Percentiles rank a stretch among this genome's conserved stretches.
phyloP scores from a whole-genome alignment of 1,284 basidiomycete species.

The Hemileia vastatrix region DNA sequence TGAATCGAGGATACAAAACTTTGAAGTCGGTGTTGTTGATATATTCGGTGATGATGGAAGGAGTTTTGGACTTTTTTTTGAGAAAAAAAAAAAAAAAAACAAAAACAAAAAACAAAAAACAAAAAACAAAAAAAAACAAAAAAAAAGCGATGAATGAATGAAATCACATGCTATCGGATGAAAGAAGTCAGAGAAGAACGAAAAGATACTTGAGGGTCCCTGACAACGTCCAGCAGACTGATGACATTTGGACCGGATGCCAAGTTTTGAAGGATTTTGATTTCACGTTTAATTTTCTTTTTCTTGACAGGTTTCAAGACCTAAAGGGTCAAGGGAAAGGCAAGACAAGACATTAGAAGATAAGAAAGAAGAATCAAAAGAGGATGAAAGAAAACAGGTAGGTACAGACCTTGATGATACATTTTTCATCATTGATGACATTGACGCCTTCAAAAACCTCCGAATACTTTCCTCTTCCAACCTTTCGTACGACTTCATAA shows the following conservation, averaged over 20 bases:
- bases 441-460: constrained; percentile 98
- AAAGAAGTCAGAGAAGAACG: background rate
- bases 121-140: background rate
- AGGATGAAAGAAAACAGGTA: background rate
- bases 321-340: background rate
- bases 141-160: background rate
- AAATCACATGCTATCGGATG: background rate
- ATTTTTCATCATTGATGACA: constrained; percentile 83
- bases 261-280: constrained; percentile 95
- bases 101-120: background rate
- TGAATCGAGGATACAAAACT: constrained; percentile 86
- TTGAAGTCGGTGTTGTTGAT: constrained; percentile 99
- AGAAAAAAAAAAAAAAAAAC: constrained; percentile 41
- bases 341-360: background rate
- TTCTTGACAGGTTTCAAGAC: constrained; percentile 99
- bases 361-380: background rate
- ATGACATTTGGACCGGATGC: constrained; percentile 87
- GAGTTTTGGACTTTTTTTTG: constrained; percentile 70
- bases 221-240: constrained; percentile 81
- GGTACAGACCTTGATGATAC: constrained; percentile 67
- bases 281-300: constrained; percentile 99
- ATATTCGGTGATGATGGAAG: constrained; percentile 95
- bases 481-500: constrained; percentile 95
- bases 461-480: constrained; percentile 91
- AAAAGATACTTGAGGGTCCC: constrained; percentile 55